Evolutionary conservation across 192 early-diverging fungal species (phyloP), one percentile per base, ranked within the genome.

Genomic region (Umbelopsis sp.): DNA sequence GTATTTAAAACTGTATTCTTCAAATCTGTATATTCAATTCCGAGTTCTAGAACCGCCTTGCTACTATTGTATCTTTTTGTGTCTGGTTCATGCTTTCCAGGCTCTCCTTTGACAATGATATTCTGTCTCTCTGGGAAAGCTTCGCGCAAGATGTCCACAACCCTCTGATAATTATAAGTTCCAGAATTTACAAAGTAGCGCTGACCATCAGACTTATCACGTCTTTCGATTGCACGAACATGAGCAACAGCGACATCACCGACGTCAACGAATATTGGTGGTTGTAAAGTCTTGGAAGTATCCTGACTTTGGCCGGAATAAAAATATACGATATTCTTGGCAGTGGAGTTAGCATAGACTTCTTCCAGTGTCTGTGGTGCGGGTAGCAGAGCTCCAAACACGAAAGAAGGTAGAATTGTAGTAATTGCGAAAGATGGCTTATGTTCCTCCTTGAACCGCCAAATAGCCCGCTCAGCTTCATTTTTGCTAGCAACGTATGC

Each of bases 401-500:
- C 12, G 52, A 10, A 54, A 26, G 29, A 54, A 41, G 69, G 51
- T 26, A 51, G 12, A 31, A 71, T 71, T 0, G 69, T 53, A 3
- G 50, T 56, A 16, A 71, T 53, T 10, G 31, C 8, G 29, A 71
- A 71, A 22, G 29, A 26, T 16, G 69, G 69, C 26, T 71, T 71
- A 16, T 56, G 26, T 22, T 54, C 70, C 26, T 54, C 36, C 31
- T 20, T 56, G 26, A 71, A 71, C 3, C 49, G 25, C 36, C 32
- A 71, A 22, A 59, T 17, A 3, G 70, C 44, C 14, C 70, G n/a
- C 53, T 71, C 70, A 16, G 70, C 52, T 22, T 41, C 52, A 38
- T 59, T 71, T 26, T 71, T 71, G 10, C 52, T 62, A 14, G 70
- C 70, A 21, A n/a, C 12, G 21, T 71, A 71, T 22, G 70, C 52